Percentiles rank a stretch among this genome's conserved stretches.
phyloP scores from a whole-genome alignment of 352 stramenopile genomes.

The Stramenopiles sp. region DNA sequence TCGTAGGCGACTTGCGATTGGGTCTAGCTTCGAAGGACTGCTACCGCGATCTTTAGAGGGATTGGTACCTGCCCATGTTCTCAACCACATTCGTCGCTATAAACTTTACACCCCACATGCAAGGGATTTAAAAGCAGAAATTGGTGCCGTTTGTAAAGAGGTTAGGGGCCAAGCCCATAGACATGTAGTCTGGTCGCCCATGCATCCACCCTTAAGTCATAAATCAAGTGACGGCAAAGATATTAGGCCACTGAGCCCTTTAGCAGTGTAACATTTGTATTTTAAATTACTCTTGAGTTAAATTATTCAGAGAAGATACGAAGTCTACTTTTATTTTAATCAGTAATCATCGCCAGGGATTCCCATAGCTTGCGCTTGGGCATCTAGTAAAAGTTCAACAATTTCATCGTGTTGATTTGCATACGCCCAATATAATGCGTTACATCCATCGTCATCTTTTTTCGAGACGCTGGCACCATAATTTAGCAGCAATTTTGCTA shows the following conservation, averaged over 20 bases:
- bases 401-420: neutral
- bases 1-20: neutral
- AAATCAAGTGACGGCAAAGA: no score
- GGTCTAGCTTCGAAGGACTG: neutral
- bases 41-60: neutral
- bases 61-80: neutral
- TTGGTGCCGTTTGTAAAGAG: neutral
- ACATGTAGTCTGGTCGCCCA: no score
- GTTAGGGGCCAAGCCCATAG: neutral
- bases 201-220: no score
- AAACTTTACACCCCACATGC: neutral
- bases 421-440: neutral
- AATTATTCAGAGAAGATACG: no score
- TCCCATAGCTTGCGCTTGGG: neutral
- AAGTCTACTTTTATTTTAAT: no score
- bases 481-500: neutral
- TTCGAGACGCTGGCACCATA: neutral
- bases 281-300: no score
- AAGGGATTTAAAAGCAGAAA: neutral
- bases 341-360: no score
- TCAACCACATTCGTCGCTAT: neutral
- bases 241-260: no score
- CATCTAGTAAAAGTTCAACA: neutral
- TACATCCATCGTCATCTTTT: neutral
- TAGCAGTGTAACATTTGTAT: no score